Percentiles rank a stretch among this genome's conserved stretches.
Evolutionary conservation across 2,329 filamentous ascomycete species (phyloP).

Genomic region (Fonsecaea erecta): DNA sequence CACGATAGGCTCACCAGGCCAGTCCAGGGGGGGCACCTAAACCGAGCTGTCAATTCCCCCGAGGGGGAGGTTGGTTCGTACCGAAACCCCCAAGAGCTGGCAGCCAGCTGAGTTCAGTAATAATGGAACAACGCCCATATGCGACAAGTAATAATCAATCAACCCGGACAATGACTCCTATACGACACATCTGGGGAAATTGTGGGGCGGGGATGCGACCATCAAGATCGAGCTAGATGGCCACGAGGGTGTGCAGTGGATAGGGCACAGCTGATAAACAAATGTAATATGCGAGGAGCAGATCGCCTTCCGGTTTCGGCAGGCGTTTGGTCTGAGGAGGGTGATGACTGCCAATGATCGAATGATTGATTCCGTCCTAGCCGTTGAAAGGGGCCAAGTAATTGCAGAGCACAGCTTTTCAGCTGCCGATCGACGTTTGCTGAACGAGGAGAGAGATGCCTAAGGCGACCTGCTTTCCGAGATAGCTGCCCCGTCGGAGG

Average conservation of each 20-base stretch:
- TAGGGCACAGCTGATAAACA: too few species aligned
- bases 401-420: neutral
- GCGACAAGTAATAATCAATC: neutral
- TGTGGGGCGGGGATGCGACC: neutral
- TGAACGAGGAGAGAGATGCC: neutral
- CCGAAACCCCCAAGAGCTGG: neutral
- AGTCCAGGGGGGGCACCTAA: neutral
- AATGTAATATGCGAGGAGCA: neutral
- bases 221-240: neutral
- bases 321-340: neutral
- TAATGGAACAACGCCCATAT: too few species aligned
- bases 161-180: neutral
- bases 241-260: neutral
- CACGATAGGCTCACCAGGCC: too few species aligned
- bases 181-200: neutral
- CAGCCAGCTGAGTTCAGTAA: too few species aligned
- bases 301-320: neutral
- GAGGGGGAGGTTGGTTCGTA: too few species aligned
- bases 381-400: neutral
- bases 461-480: neutral
- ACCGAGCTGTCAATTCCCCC: too few species aligned
- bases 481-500: neutral
- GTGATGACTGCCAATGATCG: neutral
- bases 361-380: neutral
- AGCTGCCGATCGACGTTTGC: neutral